Percentiles rank a stretch among this genome's conserved stretches.
Conservation (phyloP, 2,329 filamentous ascomycete species). For the Tolypocladium tropicale region DNA sequence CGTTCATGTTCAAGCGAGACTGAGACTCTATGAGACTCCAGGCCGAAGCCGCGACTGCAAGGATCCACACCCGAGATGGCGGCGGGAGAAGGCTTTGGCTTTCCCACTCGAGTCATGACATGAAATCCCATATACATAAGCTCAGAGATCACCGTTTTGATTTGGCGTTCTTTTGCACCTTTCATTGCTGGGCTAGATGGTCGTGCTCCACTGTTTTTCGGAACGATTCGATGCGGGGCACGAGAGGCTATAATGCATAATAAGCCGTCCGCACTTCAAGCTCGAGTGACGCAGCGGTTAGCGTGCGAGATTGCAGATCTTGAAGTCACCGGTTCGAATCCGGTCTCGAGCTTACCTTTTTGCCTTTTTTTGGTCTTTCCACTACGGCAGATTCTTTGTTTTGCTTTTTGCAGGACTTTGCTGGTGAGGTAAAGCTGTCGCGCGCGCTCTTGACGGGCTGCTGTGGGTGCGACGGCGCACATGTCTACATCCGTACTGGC, state of each 20-base stretch:
- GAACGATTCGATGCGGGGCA: not conserved
- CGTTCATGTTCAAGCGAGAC: not conserved
- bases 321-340: slow-evolving; percentile 12
- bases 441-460: no score
- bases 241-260: not conserved
- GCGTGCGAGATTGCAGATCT: slow-evolving; percentile 13
- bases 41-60: not conserved
- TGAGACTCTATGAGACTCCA: not conserved
- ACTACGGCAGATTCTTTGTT: not conserved
- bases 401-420: no score
- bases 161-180: not conserved
- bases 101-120: not conserved
- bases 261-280: not conserved
- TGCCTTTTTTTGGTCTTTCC: not conserved
- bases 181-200: not conserved
- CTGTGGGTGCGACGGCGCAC: not conserved
- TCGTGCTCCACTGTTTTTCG: not conserved
- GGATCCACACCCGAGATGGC: not conserved
- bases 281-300: slow-evolving; percentile 12
- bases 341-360: slow-evolving; percentile 8
- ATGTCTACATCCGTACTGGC: not conserved
- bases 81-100: not conserved
- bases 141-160: not conserved
- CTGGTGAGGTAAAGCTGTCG: no score
- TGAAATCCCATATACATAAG: not conserved